Evolutionary conservation across 176 grass and related monocot species (phyloP).

Genomic region (Hordeum vulgare): DNA sequence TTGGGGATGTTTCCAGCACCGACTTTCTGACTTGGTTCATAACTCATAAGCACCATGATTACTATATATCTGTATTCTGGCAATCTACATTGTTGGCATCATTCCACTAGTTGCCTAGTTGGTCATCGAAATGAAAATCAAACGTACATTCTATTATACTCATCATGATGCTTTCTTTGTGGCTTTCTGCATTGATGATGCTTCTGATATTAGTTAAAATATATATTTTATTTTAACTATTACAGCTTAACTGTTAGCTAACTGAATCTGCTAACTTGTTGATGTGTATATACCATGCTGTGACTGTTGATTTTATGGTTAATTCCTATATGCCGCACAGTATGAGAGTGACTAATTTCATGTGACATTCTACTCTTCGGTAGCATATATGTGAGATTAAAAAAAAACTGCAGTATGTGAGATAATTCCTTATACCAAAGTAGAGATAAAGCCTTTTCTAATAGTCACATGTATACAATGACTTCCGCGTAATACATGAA

Average conservation of each 20-base stretch:
- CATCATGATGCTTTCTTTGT: neutral
- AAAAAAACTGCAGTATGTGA: no score
- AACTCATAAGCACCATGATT: neutral
- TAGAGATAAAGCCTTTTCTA: neutral
- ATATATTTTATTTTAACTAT: neutral
- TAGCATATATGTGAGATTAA: neutral
- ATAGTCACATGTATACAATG: neutral
- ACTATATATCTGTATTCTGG: neutral
- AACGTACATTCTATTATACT: neutral
- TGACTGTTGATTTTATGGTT: neutral
- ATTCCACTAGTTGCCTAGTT: neutral
- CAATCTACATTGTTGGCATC: neutral
- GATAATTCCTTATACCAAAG: neutral
- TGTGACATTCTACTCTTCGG: neutral
- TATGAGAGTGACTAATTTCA: neutral
- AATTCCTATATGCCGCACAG: neutral
- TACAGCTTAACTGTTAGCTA: neutral
- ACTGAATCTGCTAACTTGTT: neutral
- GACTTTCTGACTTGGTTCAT: neutral
- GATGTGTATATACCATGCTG: neutral
- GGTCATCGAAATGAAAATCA: neutral
- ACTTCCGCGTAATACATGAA: slow-evolving; percentile 7
- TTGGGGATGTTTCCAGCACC: neutral
- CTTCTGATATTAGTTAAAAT: neutral
- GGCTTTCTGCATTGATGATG: neutral